Conservation (phyloP, 495 filamentous ascomycete genomes). For the Aspergillus campestris region DNA sequence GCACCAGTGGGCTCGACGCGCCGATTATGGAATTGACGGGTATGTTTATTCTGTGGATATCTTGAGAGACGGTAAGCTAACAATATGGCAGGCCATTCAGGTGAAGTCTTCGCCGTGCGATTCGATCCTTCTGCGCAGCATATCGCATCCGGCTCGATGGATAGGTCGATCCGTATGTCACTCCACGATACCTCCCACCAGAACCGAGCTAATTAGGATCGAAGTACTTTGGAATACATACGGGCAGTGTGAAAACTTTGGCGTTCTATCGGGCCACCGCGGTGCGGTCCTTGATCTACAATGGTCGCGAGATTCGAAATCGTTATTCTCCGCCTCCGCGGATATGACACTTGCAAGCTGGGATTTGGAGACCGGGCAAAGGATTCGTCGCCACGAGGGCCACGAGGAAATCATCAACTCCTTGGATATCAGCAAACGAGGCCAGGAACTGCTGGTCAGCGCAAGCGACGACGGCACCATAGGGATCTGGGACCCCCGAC, state of each 20-base stretch:
- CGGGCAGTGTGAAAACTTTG: conserved; percentile 90
- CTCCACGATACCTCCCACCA: conserved; percentile 2
- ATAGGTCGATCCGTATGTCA: conserved; percentile 74
- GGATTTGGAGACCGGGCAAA: conserved; percentile 79
- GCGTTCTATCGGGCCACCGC: conserved; percentile 76
- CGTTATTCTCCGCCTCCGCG: conserved; percentile 88
- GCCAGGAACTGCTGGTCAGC: conserved; percentile 80
- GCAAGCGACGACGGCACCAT: conserved; percentile 90
- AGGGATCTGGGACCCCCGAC: conserved; percentile 93
- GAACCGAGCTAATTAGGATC: conserved; percentile 4
- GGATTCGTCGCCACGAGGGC: conserved; percentile 84
- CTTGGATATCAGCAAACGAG: conserved; percentile 76
- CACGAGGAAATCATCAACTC: conserved; percentile 93
- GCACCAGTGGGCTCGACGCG: conserved; percentile 80
- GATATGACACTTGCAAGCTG: conserved; percentile 89
- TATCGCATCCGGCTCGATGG: conserved; percentile 93
- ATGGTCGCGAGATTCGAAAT: conserved; percentile 90
- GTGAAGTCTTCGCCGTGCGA: conserved; percentile 83
- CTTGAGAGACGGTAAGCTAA: conserved; percentile 1
- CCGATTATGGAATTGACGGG: conserved; percentile 93
- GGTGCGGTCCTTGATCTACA: conserved; percentile 86
- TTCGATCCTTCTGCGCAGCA: conserved; percentile 82
- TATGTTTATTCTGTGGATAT: conserved; percentile 21
- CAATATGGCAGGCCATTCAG: conserved; percentile 46
- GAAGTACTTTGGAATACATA: conserved; percentile 88